Conservation (phyloP, 306 rosid species). For the Fragaria iinumae region DNA sequence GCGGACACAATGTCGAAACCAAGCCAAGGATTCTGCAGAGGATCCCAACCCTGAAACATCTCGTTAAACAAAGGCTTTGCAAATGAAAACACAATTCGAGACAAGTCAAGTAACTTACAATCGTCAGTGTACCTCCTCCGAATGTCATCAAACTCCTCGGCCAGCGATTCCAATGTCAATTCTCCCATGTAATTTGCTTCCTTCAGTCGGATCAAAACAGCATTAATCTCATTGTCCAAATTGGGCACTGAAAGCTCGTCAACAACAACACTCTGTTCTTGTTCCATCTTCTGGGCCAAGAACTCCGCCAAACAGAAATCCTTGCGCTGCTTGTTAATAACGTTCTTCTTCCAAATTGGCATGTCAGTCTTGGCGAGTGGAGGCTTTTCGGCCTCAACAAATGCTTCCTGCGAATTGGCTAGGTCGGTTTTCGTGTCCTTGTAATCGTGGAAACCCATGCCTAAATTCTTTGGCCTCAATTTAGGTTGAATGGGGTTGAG, state of each 20-base stretch:
- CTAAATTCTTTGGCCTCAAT: constrained; percentile 69
- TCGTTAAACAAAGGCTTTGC: constrained; percentile 6
- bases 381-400: not conserved
- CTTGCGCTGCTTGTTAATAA: constrained; percentile 43
- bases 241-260: constrained; percentile 9
- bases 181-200: constrained; percentile 53
- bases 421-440: constrained; percentile 35
- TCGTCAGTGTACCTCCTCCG: constrained; percentile 47
- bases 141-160: constrained; percentile 49
- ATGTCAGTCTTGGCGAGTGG: constrained; percentile 30
- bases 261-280: constrained; percentile 25
- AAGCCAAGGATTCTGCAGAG: constrained; percentile 64
- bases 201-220: constrained; percentile 41
- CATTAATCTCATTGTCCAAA: constrained; percentile 55
- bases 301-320: constrained; percentile 56
- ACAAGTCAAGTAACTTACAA: constrained; percentile 68
- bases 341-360: constrained; percentile 59
- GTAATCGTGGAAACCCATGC: constrained; percentile 65
- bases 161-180: constrained; percentile 65
- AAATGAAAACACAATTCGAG: constrained; percentile 64
- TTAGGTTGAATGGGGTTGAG: constrained; percentile 58
- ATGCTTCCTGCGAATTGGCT: constrained; percentile 19
- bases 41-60: constrained; percentile 89
- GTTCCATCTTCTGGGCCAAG: constrained; percentile 54
- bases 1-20: constrained; percentile 59